Base-by-base conservation (phyloP, 1,284 basidiomycete species). In the Marasmius fiardii region DNA sequence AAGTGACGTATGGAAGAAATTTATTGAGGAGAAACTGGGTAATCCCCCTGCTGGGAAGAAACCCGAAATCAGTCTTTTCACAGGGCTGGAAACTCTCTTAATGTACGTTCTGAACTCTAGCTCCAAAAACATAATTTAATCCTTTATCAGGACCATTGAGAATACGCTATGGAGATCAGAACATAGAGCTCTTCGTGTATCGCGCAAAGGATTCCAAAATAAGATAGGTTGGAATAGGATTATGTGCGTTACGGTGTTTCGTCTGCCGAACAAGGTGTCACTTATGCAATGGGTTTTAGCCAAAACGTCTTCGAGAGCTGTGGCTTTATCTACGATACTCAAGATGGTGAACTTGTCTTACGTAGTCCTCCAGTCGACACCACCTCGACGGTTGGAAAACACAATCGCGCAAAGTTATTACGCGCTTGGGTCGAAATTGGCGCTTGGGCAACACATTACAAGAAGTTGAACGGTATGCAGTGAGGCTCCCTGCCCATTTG, bases 361-460 rank as follows among this genome's bases (percentile, higher is more conserved):
- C 72, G 73, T 3, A 81, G 86, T 18, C 88, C 88, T 0, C 51
- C 68, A 5, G 82, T 82, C 5, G 81, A 86, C 55, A 21, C 18
- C 10, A 37, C 41, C n/a, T 33, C 52, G 2, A 18, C 63, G 74
- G 8, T 66, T 55, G 86, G 83, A 8, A 75, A 72, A 47, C 71
- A 74, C 51, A 81, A 76, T 56, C 78, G 85, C 12, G 75, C 76
- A 18, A 85, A 78, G 61, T 74, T 92, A 2, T 76, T 92, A 44
- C 79, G 88, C 26, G 85, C 85, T 21, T 92, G 90, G 90, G 76
- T 90, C 12, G 89, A 93, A 64, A 68, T 86, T 3, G 72, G 81
- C 45, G 80, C 88, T 2, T 90, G 85, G 81, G 58, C 85, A 24
- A 69, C 74, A 1, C 81, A 89, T 58, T 90, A 77, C 61, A 75